Conservation (phyloP, 2,329 filamentous ascomycete genomes). For the Fusarium abutilonis region DNA sequence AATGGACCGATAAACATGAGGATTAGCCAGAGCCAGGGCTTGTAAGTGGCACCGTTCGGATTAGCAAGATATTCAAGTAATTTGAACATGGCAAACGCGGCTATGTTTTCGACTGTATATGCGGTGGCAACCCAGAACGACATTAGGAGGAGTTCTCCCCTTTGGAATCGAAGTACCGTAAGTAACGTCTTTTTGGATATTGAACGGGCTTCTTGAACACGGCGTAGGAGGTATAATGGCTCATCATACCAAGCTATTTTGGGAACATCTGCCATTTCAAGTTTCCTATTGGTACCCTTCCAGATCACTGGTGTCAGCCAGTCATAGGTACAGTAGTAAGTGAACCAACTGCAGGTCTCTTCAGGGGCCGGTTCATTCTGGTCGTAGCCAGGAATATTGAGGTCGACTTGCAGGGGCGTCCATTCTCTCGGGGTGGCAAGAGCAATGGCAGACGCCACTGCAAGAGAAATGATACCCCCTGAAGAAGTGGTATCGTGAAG, state of each 20-base stretch:
- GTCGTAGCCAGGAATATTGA: constrained; percentile 52
- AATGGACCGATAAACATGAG: constrained; percentile 63
- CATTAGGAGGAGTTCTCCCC: constrained; percentile 58
- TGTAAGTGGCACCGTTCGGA: constrained; percentile 56
- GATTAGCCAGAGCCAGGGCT: constrained; percentile 63
- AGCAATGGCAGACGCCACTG: constrained; percentile 53
- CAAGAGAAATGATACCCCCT: constrained; percentile 51
- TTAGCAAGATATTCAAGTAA: constrained; percentile 62
- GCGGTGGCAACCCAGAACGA: constrained; percentile 51
- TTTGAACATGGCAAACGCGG: constrained; percentile 64
- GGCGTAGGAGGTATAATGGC: constrained; percentile 58
- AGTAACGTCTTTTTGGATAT: constrained; percentile 56
- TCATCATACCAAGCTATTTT: constrained; percentile 65
- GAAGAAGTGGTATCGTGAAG: constrained; percentile 46
- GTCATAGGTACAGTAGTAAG: constrained; percentile 61
- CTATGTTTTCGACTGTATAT: constrained; percentile 59
- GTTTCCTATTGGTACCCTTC: constrained; percentile 56
- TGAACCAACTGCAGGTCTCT: constrained; percentile 64
- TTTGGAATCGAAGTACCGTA: constrained; percentile 58
- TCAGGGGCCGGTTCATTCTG: constrained; percentile 59
- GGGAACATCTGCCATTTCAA: constrained; percentile 60
- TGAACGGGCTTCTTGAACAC: constrained; percentile 55
- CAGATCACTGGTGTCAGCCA: constrained; percentile 62
- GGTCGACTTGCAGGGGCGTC: constrained; percentile 56
- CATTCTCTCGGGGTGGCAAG: constrained; percentile 61